A percentile compares a stretch with the other conserved stretches of the same genome.
These are phyloP conservation scores for Phoma herbarum DNA, from an alignment of 2,329 filamentous ascomycete species.

Conservation along the genomic window DNA sequence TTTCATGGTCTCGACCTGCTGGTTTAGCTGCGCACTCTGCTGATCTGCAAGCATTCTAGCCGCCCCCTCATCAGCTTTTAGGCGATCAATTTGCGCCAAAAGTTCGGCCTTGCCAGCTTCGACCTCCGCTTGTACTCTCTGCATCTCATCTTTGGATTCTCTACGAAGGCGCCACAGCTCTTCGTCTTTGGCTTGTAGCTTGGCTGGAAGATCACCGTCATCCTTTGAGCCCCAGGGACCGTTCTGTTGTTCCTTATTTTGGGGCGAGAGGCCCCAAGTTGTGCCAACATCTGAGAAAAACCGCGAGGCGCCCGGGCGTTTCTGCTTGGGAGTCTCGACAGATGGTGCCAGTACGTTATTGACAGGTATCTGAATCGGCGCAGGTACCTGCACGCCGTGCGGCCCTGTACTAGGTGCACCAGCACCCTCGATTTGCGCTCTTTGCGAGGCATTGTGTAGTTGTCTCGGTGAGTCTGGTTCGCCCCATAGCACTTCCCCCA, in stretches of 20 bases:
- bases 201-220: conserved; percentile 25
- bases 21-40: conserved; percentile 26
- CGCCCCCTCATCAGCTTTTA: conserved; percentile 30
- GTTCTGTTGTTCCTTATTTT: conserved; percentile 2
- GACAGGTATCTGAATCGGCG: conserved; percentile 4
- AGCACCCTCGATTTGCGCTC: conserved; percentile 26
- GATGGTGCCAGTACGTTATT: not conserved
- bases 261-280: conserved; percentile 15
- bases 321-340: conserved; percentile 9
- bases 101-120: conserved; percentile 29
- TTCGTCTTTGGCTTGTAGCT: conserved; percentile 45
- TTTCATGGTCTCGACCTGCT: conserved; percentile 36
- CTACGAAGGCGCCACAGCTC: conserved; percentile 34
- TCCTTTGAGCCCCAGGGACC: conserved; percentile 11
- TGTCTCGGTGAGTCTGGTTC: conserved; percentile 24
- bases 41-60: conserved; percentile 29
- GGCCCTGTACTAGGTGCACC: conserved; percentile 26
- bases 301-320: conserved; percentile 7
- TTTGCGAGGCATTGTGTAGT: conserved; percentile 28
- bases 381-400: not conserved
- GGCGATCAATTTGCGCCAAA: conserved; percentile 23
- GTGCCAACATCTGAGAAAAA: conserved; percentile 20
- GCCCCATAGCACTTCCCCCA: conserved; percentile 36
- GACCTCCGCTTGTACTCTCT: conserved; percentile 26
- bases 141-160: conserved; percentile 33